A percentile compares a stretch with the other conserved stretches of the same genome.
Evolutionary conservation across 345 rosid species (phyloP).

Genomic region (Cochlearia excelsa): DNA sequence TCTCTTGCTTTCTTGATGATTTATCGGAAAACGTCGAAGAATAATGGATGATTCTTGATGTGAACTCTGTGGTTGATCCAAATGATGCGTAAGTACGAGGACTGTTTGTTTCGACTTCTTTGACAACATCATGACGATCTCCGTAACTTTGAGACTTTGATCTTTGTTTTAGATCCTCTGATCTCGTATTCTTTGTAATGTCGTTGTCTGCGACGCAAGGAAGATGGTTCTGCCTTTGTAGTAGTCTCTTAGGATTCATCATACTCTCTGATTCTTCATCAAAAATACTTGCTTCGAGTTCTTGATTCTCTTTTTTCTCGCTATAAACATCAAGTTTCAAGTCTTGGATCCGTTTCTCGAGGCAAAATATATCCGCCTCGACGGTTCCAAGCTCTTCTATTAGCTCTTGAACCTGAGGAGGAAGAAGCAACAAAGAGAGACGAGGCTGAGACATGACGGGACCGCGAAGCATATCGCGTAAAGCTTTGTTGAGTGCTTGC

Average conservation of each 20-base stretch:
- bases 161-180: slow-evolving; percentile 38
- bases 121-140: slow-evolving; percentile 30
- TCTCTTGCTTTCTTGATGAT: slow-evolving; percentile 23
- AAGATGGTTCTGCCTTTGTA: slow-evolving; percentile 38
- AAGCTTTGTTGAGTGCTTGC: slow-evolving; percentile 51
- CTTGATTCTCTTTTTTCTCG: slow-evolving; percentile 41
- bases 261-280: slow-evolving; percentile 37
- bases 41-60: slow-evolving; percentile 37
- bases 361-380: slow-evolving; percentile 75
- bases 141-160: slow-evolving; percentile 51
- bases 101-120: slow-evolving; percentile 40
- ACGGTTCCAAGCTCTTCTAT: slow-evolving; percentile 66
- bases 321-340: slow-evolving; percentile 59
- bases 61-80: slow-evolving; percentile 58
- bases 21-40: slow-evolving; percentile 49
- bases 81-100: slow-evolving; percentile 53
- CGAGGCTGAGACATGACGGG: slow-evolving; percentile 53
- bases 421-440: slow-evolving; percentile 66
- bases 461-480: slow-evolving; percentile 61
- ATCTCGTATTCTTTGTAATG: slow-evolving; percentile 17
- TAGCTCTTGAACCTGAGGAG: slow-evolving; percentile 71
- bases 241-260: slow-evolving; percentile 34
- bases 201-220: slow-evolving; percentile 33
- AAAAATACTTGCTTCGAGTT: slow-evolving; percentile 22
- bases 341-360: slow-evolving; percentile 67